Base-by-base conservation (phyloP, 495 filamentous ascomycete species). In the Parmelia sp. region DNA sequence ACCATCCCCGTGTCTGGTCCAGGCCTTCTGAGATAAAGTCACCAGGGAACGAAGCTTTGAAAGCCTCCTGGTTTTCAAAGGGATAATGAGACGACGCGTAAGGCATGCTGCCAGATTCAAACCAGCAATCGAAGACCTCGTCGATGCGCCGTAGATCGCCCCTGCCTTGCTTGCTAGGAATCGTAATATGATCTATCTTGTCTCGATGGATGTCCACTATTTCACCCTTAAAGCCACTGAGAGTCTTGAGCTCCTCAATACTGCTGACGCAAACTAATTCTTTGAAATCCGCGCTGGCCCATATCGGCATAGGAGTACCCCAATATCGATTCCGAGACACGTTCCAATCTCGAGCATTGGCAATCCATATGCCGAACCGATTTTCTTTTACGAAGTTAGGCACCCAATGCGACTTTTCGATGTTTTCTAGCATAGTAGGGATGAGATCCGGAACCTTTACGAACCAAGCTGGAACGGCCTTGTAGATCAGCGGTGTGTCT, bases 101-200 rank as follows among this genome's bases (percentile, higher is more conserved):
- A 3, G 94, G 94, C 94, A 98, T 98, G 73, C 90, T 92, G 21
- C 92, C 92, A 29, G 90, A 95, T 70, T 90, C 87, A 66, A 90
- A 95, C 94, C 94, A 97, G 73, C 94, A 98, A 77, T 98, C 94
- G 70, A 98, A 97, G 15, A 98, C 92, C 76, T 97, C 94, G 47
- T 88, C 84, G 12, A 94, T 83, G 62, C 94, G 86, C 63, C 85
- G 86, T 58, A 98, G 80, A 33, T 79, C 80, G 47, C 94, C 94
- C 71, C 94, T 96, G 63, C 94, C 94, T 77, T 86, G 81, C 74
- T 91, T 88, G 71, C 90, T 93, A 10, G 94, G 94, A 67, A 98
- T 98, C 47, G 94, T 97, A 73, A 98, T 97, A 63, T 93, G 77
- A 69, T 98, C 94, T 61, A 98, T 89, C 74, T 92, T 93, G 74